Base-by-base conservation (phyloP, 148 eudicot genomes). In the Silene conica region DNA sequence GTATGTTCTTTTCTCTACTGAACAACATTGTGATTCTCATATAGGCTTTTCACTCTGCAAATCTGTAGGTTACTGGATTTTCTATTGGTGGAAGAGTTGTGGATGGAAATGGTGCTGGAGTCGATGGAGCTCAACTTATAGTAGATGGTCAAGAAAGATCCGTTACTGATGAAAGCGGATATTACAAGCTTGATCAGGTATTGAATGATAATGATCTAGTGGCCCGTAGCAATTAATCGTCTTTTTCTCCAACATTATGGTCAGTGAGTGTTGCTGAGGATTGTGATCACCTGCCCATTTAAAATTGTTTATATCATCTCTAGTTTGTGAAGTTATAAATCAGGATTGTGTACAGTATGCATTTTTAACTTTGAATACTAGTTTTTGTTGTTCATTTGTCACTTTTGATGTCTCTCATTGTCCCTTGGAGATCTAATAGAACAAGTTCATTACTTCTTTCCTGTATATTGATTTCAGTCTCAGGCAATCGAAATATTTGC, bases 141-240 rank as follows among this genome's bases (percentile, higher is more conserved):
- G 97, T 96, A 18, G 92, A 90, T 89, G 96, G 99, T 63, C 87
- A 87, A 52, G 93, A 89, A 85, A 89, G 91, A 82, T 86, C 88
- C 69, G 61, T 86, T 66, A 96, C 99, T 57, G 96, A 89, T 81
- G 88, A 82, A 83, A 88, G 86, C 69, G 99, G 99, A 71, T 87
- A 85, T 85, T 96, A 90, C 85, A 92, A 90, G 84, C 97, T 96
- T 78, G 99, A 96, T 88, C 97, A 92, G 94, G 99, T 96, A 85
- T 31, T 63, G 70, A 34, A 15, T 28, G 20, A 28, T n/a, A 14
- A 54, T 48, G 34, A 69, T 52, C 31, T 25, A n/a, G 31, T 25
- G 54, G 43, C 56, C 31, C 13, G 63, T 38, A 14, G 54, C 19
- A 63, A 43, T 4, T 20, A 43, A 18, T 56, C 31, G 28, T 25